A percentile compares a stretch with the other conserved stretches of the same genome.
Evolutionary conservation across 257 asterid species (phyloP).

Genomic region (Henckelia pumila): DNA sequence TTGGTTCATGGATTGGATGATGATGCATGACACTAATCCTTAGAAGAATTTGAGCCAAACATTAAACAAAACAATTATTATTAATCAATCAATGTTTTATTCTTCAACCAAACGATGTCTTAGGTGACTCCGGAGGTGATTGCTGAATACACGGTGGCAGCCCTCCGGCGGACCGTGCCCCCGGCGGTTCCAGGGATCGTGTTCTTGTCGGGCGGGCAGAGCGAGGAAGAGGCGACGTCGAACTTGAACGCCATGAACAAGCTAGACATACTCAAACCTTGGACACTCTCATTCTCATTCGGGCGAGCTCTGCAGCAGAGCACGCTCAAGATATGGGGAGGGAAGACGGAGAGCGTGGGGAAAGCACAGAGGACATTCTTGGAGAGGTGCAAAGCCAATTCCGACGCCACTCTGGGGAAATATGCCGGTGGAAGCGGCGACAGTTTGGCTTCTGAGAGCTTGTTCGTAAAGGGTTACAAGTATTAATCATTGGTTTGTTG

Average conservation of each 20-base stretch:
- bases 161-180: slow-evolving; percentile 72
- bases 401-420: slow-evolving; percentile 72
- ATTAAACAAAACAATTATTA: no score
- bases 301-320: slow-evolving; percentile 84
- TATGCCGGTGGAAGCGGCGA: slow-evolving; percentile 56
- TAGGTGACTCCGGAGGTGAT: slow-evolving; percentile 72
- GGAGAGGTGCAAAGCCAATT: slow-evolving; percentile 75
- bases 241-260: slow-evolving; percentile 77
- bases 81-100: no score
- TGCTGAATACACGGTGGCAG: slow-evolving; percentile 70
- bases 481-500: slow-evolving; percentile 33
- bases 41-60: no score
- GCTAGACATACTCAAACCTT: slow-evolving; percentile 64
- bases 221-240: slow-evolving; percentile 81
- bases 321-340: slow-evolving; percentile 77
- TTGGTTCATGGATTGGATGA: no score
- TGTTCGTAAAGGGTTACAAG: slow-evolving; percentile 58
- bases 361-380: slow-evolving; percentile 67
- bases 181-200: slow-evolving; percentile 89
- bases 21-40: no score
- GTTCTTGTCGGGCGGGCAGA: slow-evolving; percentile 86
- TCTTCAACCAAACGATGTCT: no score
- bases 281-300: slow-evolving; percentile 77
- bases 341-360: slow-evolving; percentile 69
- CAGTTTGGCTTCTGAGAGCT: slow-evolving; percentile 62